Evolutionary conservation across 352 stramenopile genomes (phyloP), one percentile per base, ranked within the genome.

Genomic region (Pythium phragmitis): DNA sequence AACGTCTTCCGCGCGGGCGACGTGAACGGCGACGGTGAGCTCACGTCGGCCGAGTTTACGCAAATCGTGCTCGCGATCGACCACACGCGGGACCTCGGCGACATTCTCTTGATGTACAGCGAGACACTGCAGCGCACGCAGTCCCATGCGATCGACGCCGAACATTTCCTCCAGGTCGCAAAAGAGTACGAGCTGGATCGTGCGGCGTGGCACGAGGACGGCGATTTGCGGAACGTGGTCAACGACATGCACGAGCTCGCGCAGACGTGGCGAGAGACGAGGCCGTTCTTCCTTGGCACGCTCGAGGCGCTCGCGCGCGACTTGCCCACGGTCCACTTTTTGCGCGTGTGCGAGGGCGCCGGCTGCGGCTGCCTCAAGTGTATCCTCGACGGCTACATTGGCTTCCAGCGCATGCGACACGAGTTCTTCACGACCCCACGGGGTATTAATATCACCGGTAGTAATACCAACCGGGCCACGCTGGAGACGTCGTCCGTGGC

Each of bases 331-430:
- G 68, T 33, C 6, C 83, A 94, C 48, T 87, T 89, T 37, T 60
- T 94, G 2, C 81, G 82, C 8, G 60, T 77, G 9, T 94, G 85
- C 23, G 75, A 89, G 69, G 85, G 79, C 3, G 81, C 85, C 16
- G 85, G 85, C 4, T 94, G 85, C 28, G 85, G 85, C 23, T 94
- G 83, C 36, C 65, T 94, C 17, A 90, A 94, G 65, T 92, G 85
- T 63, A 80, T 94, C 37, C 69, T 94, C 7, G 83, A 94, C 65
- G 80, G 83, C 16, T 92, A 91, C 58, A 74, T 89, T 19, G 85
- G 83, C 19, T 91, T 94, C 56, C 83, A 92, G 68, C 77, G 74
- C 37, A 92, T 92, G 83, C 75, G 81, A 1, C 65, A 63, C 2
- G 81, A 91, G 33, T 79, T 61, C 37, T 30, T 30, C 26, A 30